Evolutionary conservation across 805 yeast species (phyloP), one percentile per base, ranked within the genome.

Genomic region (Starmera caribaea): DNA sequence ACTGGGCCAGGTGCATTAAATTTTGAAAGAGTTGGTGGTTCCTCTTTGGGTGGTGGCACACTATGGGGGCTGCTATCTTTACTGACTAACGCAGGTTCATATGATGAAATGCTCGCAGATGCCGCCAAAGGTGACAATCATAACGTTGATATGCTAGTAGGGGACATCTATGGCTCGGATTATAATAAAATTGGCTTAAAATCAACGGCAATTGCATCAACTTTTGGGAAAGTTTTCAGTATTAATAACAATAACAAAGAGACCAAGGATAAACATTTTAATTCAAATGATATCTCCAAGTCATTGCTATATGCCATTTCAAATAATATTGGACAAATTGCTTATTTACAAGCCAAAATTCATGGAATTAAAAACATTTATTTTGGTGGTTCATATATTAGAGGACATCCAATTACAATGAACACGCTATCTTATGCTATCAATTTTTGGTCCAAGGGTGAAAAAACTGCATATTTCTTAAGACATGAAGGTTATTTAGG

Each of bases 401-500:
- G 96, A 41, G 96, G 97, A 32, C 98, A 92, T 63, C 79, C 85
- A 44, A 96, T 88, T 54, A 92, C 98, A 3, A 90, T 92, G 70
- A 85, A 90, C 57, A 92, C 98, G 0, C 64, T 92, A 47, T 79
- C 92, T 44, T 89, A 79, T 61, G 98, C 98, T 17, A 92, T 92
- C 48, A 77, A 85, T 51, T 92, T 90, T 68, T 92, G 98, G 98
- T 85, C 96, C 7, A 69, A 81, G 44, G 96, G 97, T 12, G 79
- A 74, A 37, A 90, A 89, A 70, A 74, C 76, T 46, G 95, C 96
- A 14, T 92, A 87, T 59, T 92, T 92, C 59, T 68, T 92, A 47
- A 78, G 95, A 43, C 98, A 92, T 56, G 98, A 92, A 59, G 97
- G 97, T 0, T 92, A 89, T 56, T 68, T 92, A 40, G 98, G 98